phyloP scores from a whole-genome alignment of 371 early-diverging fungal species.

The Blastocladiella emersonii region DNA sequence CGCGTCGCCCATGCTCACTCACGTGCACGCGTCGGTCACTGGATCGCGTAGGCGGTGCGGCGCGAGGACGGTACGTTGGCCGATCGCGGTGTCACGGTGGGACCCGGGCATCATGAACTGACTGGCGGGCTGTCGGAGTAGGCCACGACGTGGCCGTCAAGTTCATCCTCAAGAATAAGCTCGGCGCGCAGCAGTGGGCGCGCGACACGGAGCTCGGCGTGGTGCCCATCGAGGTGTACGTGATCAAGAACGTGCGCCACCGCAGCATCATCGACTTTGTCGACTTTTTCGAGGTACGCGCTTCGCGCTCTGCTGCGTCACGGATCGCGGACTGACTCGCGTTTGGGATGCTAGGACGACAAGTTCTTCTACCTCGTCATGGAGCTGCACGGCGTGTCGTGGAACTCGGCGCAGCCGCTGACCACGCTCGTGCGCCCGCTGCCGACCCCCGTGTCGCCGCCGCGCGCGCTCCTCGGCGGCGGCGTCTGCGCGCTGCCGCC shows the following conservation, averaged over 20 bases:
- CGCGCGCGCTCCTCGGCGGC: too few relatives aligned
- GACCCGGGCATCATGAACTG: too few relatives aligned
- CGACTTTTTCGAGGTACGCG: conserved; percentile 20
- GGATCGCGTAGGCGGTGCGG: too few relatives aligned
- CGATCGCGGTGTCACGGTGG: too few relatives aligned
- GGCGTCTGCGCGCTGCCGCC: too few relatives aligned
- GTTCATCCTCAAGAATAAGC: conserved; percentile 49
- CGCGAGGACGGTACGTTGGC: too few relatives aligned
- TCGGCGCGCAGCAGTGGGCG: conserved; percentile 46
- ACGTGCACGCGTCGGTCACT: too few relatives aligned
- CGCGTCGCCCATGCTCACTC: too few relatives aligned
- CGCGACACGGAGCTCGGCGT: conserved; percentile 38
- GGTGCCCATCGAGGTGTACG: conserved; percentile 61
- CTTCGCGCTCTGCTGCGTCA: neutral
- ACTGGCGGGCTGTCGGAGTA: too few relatives aligned
- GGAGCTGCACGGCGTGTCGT: conserved; percentile 62
- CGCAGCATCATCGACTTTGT: conserved; percentile 48
- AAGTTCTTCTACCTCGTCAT: conserved; percentile 56
- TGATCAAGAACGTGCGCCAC: conserved; percentile 51
- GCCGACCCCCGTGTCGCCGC: neutral
- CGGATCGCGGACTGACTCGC: neutral
- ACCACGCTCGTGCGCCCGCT: neutral
- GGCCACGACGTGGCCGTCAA: conserved; percentile 59
- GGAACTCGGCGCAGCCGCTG: conserved; percentile 23
- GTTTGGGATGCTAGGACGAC: conserved; percentile 27